Percentiles rank a stretch among this genome's conserved stretches.
Evolutionary conservation across 2,329 filamentous ascomycete species (phyloP).

Genomic region (Lecanicillium sp.): DNA sequence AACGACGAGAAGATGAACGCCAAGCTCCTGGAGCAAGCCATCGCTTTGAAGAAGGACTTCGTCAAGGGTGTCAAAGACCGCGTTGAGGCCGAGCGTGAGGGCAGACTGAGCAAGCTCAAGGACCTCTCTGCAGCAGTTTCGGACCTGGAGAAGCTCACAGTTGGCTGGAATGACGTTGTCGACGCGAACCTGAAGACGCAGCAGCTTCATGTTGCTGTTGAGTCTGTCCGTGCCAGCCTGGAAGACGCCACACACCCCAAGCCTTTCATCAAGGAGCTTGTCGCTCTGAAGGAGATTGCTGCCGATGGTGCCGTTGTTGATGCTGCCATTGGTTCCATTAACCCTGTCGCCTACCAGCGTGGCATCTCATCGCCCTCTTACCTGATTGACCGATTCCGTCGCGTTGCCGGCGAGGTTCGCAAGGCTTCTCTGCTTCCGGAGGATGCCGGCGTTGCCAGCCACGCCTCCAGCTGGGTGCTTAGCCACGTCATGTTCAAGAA

Average conservation of each 20-base stretch:
- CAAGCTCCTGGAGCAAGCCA: constrained; percentile 80
- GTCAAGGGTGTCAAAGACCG: constrained; percentile 67
- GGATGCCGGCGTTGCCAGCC: constrained; percentile 87
- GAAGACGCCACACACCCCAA: constrained; percentile 63
- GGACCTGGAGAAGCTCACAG: constrained; percentile 80
- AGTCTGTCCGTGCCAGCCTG: constrained; percentile 80
- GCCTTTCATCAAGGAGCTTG: constrained; percentile 87
- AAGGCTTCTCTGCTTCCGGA: constrained; percentile 91
- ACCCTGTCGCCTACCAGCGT: constrained; percentile 85
- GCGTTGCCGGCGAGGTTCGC: constrained; percentile 83
- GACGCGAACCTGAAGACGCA: constrained; percentile 89
- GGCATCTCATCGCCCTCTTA: constrained; percentile 78
- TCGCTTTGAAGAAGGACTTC: constrained; percentile 81
- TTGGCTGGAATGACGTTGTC: constrained; percentile 84
- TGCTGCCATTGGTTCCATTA: constrained; percentile 93
- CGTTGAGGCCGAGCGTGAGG: constrained; percentile 82
- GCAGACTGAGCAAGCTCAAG: constrained; percentile 76
- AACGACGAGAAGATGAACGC: constrained; percentile 79
- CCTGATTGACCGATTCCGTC: constrained; percentile 91
- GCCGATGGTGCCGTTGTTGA: constrained; percentile 78
- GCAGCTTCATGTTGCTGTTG: constrained; percentile 91
- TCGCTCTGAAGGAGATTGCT: constrained; percentile 89
- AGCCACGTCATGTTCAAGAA: constrained; percentile 97
- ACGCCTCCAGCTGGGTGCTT: constrained; percentile 81
- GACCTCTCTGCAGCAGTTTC: constrained; percentile 70